Base-by-base conservation (phyloP, 176 grass and related monocot genomes). In the Oryza glaberrima region DNA sequence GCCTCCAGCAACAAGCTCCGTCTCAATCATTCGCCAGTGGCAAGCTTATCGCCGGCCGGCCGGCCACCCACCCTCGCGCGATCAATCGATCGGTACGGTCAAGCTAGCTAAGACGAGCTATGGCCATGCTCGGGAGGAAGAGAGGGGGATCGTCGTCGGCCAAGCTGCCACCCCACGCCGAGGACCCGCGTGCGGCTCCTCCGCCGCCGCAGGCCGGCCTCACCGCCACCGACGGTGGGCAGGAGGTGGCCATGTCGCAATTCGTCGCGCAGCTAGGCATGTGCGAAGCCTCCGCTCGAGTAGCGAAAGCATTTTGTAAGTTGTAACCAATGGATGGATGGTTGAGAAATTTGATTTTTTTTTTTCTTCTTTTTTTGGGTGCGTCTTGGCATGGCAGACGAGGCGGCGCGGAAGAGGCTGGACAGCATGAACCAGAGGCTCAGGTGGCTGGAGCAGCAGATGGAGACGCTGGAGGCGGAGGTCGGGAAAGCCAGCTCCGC, bases 401-500 rank as follows among this genome's bases (percentile, higher is more conserved):
- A 97, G 77, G 90, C 85, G 17, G 81, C 90, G 1, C 76, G 85
- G 88, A 85, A 71, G 80, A 90, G 90, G 86, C 76, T 97, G 34
- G 83, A 94, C 41, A 52, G 69, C 51, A 85, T 94, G 87, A 90
- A 92, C 71, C 84, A 82, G 85, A 90, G 83, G 88, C 77, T 94
- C 60, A 86, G 83, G 78, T 35, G 88, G 77, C 80, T 97, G 88
- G 94, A 97, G 83, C 74, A 86, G 82, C 94, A 94, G 83, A 97
- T 97, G 94, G 92, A 97, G 80, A 86, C 76, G 44, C 82, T 97
- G 26, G 94, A 97, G 91, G 87, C 89, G 16, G 94, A 97, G 87
- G 66, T 94, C 25, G 88, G 82, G 30, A 94, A 88, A 34, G 92
- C 92, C 77, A 87, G 65, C 67, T 30, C 73, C 12, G 35, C 47